Conservation (phyloP, 306 rosid species). For the Pachyrhizus erosus region DNA sequence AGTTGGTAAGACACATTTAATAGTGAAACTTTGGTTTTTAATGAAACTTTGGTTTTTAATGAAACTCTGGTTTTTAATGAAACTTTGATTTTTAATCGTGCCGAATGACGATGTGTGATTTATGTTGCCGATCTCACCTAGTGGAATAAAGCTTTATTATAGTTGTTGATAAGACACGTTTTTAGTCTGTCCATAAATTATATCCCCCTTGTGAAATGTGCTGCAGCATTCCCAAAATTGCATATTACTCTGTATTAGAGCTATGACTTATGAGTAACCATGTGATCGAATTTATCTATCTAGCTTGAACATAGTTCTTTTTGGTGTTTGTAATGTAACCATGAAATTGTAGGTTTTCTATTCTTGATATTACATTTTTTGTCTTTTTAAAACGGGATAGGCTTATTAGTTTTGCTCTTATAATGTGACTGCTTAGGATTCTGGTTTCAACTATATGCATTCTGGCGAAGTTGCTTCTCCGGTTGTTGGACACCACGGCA, state of each 20-base stretch:
- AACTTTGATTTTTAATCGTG: too few species aligned
- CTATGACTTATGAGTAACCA: not conserved
- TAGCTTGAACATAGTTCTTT: constrained; percentile 36
- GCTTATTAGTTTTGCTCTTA: constrained; percentile 42
- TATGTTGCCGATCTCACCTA: too few species aligned
- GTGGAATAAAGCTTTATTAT: too few species aligned
- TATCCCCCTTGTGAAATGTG: constrained; percentile 7
- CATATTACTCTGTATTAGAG: not conserved
- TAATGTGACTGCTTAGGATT: constrained; percentile 55
- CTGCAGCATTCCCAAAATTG: constrained; percentile 3
- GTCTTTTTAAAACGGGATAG: constrained; percentile 19
- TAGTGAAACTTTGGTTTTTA: too few species aligned
- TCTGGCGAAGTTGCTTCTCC: constrained; percentile 63
- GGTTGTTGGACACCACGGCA: constrained; percentile 72
- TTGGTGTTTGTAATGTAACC: constrained; percentile 3
- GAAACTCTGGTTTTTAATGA: too few species aligned
- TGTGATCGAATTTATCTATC: constrained; percentile 30
- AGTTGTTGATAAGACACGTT: not conserved
- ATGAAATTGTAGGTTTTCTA: constrained; percentile 30
- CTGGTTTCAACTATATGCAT: constrained; percentile 63
- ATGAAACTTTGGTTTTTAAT: too few species aligned
- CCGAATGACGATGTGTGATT: too few species aligned
- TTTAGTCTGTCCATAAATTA: constrained; percentile 19
- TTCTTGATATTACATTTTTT: constrained; percentile 7
- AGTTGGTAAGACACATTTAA: too few species aligned